These are phyloP conservation scores for Xylaria sp. DNA, from an alignment of 2,329 filamentous ascomycete species.

Conservation along the genomic window DNA sequence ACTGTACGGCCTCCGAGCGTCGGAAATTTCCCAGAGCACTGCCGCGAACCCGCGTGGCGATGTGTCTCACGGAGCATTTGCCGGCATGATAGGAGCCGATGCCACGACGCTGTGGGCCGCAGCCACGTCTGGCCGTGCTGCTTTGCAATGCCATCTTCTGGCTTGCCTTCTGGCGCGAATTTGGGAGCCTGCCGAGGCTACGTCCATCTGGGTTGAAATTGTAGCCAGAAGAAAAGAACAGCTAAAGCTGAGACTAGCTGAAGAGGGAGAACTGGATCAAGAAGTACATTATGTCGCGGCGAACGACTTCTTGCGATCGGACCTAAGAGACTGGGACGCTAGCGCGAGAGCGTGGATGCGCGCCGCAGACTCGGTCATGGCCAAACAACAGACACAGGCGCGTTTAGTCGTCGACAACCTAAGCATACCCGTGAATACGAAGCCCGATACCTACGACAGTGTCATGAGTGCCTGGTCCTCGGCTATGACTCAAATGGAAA, in stretches of 20 bases:
- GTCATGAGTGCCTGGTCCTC: conserved; percentile 36
- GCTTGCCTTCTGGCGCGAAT: conserved; percentile 25
- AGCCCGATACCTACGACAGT: conserved; percentile 30
- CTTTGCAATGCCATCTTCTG: conserved; percentile 16
- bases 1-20: conserved; percentile 17
- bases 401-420: conserved; percentile 37
- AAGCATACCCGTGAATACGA: conserved; percentile 25
- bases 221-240: conserved; percentile 1
- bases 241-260: too few species aligned
- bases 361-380: conserved; percentile 35
- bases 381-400: conserved; percentile 31
- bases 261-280: conserved; percentile 1
- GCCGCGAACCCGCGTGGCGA: conserved; percentile 1
- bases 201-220: conserved; percentile 25
- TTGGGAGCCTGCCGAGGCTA: conserved; percentile 19
- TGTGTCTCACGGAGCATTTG: conserved; percentile 14
- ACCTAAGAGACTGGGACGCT: conserved; percentile 39
- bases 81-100: conserved; percentile 20
- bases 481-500: conserved; percentile 33
- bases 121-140: conserved; percentile 16
- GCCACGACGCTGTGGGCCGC: conserved; percentile 24
- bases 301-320: background rate
- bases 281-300: background rate
- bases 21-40: conserved; percentile 13
- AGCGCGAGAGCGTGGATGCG: conserved; percentile 43